These are phyloP conservation scores for Pelargonium nanum DNA, from an alignment of 345 rosid genomes.

Conservation along the genomic window DNA sequence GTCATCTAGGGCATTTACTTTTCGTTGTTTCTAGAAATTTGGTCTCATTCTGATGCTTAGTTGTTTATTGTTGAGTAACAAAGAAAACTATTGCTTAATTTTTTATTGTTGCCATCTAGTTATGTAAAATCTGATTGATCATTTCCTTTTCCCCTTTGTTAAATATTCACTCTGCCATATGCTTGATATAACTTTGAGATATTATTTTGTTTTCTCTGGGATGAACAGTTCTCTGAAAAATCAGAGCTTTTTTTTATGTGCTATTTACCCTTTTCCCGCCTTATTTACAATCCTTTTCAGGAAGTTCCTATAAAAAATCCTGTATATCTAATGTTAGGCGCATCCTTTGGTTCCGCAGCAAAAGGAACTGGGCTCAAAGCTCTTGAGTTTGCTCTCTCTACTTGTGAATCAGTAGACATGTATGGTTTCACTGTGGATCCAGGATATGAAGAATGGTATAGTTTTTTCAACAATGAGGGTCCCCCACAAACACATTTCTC, in stretches of 20 bases:
- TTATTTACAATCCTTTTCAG: slow-evolving; percentile 34
- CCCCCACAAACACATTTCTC: no score
- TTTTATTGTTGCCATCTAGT: no score
- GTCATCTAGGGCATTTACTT: not conserved
- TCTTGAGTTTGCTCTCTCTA: slow-evolving; percentile 83
- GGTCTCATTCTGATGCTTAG: not conserved
- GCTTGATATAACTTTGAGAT: no score
- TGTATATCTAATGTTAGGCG: slow-evolving; percentile 86
- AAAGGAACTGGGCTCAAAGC: slow-evolving; percentile 97
- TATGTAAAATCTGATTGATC: no score
- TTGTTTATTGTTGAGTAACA: no score
- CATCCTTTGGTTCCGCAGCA: slow-evolving; percentile 94
- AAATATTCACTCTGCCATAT: no score
- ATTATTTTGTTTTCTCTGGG: no score
- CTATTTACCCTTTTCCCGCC: not conserved
- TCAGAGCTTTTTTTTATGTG: no score
- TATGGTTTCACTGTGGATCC: slow-evolving; percentile 97
- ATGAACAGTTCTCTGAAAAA: no score
- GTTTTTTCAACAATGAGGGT: no score
- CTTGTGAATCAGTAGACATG: slow-evolving; percentile 87
- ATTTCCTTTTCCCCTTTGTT: no score
- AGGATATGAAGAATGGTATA: slow-evolving; percentile 88
- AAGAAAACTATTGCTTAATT: no score
- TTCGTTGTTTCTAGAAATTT: not conserved
- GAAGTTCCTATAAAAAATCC: slow-evolving; percentile 87